Evolutionary conservation across 208 protist genomes (phyloP).

Genomic region (Leishmania tropica): DNA sequence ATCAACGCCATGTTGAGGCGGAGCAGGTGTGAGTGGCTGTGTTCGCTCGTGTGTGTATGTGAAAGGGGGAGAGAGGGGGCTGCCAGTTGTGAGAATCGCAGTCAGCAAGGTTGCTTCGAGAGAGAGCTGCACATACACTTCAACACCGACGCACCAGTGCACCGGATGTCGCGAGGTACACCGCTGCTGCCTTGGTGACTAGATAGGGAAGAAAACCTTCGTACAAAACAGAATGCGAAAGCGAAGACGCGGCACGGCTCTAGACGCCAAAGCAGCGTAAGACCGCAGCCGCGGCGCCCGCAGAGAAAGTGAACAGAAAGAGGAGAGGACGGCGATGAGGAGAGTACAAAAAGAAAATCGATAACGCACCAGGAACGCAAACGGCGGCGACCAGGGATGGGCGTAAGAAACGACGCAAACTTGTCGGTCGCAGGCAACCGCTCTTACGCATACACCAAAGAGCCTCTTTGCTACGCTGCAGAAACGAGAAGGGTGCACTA

Average conservation of each 20-base stretch:
- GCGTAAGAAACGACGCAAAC: background rate
- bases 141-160: background rate
- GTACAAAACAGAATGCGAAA: background rate
- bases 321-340: background rate
- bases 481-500: background rate
- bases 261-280: background rate
- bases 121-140: background rate
- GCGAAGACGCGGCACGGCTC: background rate
- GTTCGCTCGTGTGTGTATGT: background rate
- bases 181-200: background rate
- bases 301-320: background rate
- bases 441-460: background rate
- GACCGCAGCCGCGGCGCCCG: background rate
- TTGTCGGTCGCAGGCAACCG: background rate
- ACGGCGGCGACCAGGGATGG: no score
- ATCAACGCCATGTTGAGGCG: conserved; percentile 72
- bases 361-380: background rate
- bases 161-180: background rate
- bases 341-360: background rate
- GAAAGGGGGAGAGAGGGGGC: no score
- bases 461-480: background rate
- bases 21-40: background rate
- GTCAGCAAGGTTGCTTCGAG: background rate
- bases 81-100: background rate
- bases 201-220: background rate